Evolutionary conservation across 148 eudicot genomes (phyloP).

Genomic region (Chenopodium suecicum): DNA sequence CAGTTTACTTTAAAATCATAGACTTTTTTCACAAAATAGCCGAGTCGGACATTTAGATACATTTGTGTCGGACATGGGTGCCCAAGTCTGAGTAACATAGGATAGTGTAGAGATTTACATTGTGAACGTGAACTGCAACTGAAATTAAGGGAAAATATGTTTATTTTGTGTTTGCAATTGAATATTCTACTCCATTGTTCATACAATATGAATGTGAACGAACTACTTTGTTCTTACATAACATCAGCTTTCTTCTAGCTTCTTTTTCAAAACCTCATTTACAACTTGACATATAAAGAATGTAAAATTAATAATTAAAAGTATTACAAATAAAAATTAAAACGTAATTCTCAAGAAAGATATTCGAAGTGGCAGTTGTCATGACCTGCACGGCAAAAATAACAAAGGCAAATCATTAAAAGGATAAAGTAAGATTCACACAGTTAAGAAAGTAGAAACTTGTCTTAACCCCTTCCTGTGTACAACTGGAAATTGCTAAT

Average conservation of each 20-base stretch:
- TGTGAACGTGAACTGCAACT: too few relatives aligned
- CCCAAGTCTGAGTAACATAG: too few relatives aligned
- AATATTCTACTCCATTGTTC: too few relatives aligned
- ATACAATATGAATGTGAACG: too few relatives aligned
- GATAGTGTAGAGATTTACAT: not conserved
- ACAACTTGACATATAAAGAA: not conserved
- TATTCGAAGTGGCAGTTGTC: conserved; percentile 29
- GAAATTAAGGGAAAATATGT: too few relatives aligned
- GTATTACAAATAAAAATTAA: not conserved
- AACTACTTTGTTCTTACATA: not conserved
- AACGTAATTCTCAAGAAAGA: conserved; percentile 9
- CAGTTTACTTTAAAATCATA: too few relatives aligned
- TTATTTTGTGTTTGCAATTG: too few relatives aligned
- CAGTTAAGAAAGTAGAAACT: not conserved
- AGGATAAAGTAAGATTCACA: not conserved
- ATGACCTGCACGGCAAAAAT: conserved; percentile 28
- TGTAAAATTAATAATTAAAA: not conserved
- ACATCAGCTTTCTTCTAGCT: not conserved
- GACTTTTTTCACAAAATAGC: too few relatives aligned
- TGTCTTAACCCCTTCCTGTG: not conserved
- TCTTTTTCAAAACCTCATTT: not conserved
- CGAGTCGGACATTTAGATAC: too few relatives aligned
- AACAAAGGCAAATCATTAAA: not conserved
- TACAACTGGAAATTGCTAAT: not conserved
- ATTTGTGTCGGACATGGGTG: too few relatives aligned